Conservation (phyloP, 2,329 filamentous ascomycete genomes). For the Fusarium goolgardi region DNA sequence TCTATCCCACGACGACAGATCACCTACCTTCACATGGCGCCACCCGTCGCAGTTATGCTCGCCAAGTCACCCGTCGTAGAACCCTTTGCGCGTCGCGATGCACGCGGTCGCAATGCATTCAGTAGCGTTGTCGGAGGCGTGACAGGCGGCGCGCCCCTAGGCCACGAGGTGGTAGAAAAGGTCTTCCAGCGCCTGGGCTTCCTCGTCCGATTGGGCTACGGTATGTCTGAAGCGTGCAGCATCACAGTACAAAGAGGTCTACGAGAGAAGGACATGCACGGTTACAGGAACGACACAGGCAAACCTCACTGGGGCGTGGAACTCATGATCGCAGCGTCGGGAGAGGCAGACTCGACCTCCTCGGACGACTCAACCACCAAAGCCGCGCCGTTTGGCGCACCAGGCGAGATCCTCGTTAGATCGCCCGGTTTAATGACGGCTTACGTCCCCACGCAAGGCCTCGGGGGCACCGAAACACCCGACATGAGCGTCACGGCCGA, state of each 20-base stretch:
- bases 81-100: conserved; percentile 63
- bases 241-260: conserved; percentile 70
- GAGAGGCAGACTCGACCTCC: conserved; percentile 46
- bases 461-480: conserved; percentile 28
- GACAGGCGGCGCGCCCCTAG: conserved; percentile 73
- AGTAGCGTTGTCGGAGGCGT: conserved; percentile 64
- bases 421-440: conserved; percentile 74
- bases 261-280: conserved; percentile 57
- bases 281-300: conserved; percentile 69
- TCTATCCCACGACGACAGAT: conserved; percentile 71
- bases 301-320: conserved; percentile 74
- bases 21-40: conserved; percentile 73
- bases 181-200: conserved; percentile 70
- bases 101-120: conserved; percentile 63
- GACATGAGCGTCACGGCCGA: conserved; percentile 55
- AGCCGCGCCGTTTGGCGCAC: conserved; percentile 59
- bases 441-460: conserved; percentile 71
- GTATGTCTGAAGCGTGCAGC: conserved; percentile 79
- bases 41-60: conserved; percentile 76
- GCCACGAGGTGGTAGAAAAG: conserved; percentile 65
- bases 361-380: conserved; percentile 43
- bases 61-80: conserved; percentile 77
- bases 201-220: conserved; percentile 71
- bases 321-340: conserved; percentile 70
- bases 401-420: conserved; percentile 74